Evolutionary conservation across 306 rosid genomes (phyloP), one percentile per base, ranked within the genome.

Genomic region (Corylus avellana): DNA sequence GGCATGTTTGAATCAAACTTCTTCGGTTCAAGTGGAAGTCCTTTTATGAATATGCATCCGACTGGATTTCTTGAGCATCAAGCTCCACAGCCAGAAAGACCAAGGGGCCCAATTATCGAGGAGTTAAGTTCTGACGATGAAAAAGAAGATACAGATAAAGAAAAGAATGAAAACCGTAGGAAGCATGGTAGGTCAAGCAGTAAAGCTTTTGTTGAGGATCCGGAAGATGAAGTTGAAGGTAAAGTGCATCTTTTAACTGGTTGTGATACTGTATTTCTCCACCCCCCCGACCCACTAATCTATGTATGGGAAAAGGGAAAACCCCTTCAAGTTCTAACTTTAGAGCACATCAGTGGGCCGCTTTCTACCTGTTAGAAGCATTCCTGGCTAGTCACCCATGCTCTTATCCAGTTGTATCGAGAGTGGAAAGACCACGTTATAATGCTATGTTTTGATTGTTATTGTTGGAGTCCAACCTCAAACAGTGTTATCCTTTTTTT

Each of bases 61-160:
- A 18, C 83, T 77, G 92, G 92, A 79, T 86, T 88, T 51, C 76
- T 87, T 51, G 92, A 83, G 78, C 81, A 85, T 59, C 92, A 84
- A 80, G 83, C 89, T 20, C 86, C 87, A 12, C 92, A 81, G 85
- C 84, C 87, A 20, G 86, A 77, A 44, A 79, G 59, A 51, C 69
- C 80, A 2, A 82, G 94, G 82, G 97, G 96, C 6, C 97, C 87
- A 1, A 79, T 95, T 74, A 95, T 92, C 74, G 91, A 95, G 96
- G 96, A 94, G 57, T 70, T 95, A 76, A 79, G 82, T 80, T 90
- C 98, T 73, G 98, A 92, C 82, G 85, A 91, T 42, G 98, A 91
- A 57, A 75, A 87, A 0, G 97, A 85, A 49, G 92, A 77, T 46
- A 80, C 58, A 29, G 75, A 32, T 8, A 81, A 85, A 73, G 89